Conservation (phyloP, 371 early-diverging fungal genomes). For the Mortierella sp. region DNA sequence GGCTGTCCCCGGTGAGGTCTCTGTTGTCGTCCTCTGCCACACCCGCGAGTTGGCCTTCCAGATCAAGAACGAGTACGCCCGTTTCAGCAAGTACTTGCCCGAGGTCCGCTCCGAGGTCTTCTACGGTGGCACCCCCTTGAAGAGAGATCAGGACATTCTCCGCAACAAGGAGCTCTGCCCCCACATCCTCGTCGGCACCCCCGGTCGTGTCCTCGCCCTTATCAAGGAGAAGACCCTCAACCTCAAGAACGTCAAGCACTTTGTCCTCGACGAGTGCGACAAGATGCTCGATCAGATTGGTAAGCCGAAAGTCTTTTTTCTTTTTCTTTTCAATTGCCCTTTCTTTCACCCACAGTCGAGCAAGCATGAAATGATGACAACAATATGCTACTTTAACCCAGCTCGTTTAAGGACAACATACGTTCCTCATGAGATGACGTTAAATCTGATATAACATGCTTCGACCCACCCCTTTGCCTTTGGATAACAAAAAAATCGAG, state of each 20-base stretch:
- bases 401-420: constrained; percentile 30
- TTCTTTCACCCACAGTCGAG: background rate
- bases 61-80: constrained; percentile 94
- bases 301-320: constrained; percentile 59
- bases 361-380: constrained; percentile 12
- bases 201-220: constrained; percentile 96
- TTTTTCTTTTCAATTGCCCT: background rate
- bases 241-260: constrained; percentile 90
- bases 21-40: constrained; percentile 96
- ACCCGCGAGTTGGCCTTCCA: constrained; percentile 99
- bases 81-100: constrained; percentile 97
- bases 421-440: constrained; percentile 26
- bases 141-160: constrained; percentile 86
- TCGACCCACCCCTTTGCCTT: background rate
- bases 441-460: constrained; percentile 13
- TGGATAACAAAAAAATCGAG: background rate
- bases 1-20: constrained; percentile 81
- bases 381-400: constrained; percentile 30
- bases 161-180: constrained; percentile 86
- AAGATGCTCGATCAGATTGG: constrained; percentile 94
- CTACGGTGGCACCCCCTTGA: constrained; percentile 90
- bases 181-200: constrained; percentile 98
- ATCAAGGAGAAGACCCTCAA: constrained; percentile 87
- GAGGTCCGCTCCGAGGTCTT: constrained; percentile 94
- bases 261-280: constrained; percentile 99